Evolutionary conservation across 2,329 filamentous ascomycete genomes (phyloP).

Genomic region (Diaporthe sp.): DNA sequence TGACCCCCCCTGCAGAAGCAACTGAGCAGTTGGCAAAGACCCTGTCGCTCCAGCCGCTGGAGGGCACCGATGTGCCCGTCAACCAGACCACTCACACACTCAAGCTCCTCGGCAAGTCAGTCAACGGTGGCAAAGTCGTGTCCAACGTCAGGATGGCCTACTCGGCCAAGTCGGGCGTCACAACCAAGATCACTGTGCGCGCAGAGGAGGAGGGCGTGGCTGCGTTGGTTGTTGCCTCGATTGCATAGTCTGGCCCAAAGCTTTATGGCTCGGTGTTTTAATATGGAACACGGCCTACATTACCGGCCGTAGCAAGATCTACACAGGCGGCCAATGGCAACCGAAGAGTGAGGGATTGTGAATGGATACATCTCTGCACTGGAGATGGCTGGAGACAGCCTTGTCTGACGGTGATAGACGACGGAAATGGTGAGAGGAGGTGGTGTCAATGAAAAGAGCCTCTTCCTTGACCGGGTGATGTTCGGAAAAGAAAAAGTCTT

Average conservation of each 20-base stretch:
- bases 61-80: constrained; percentile 92
- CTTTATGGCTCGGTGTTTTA: neutral
- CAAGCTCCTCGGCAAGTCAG: constrained; percentile 96
- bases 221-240: constrained; percentile 84
- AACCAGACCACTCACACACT: constrained; percentile 93
- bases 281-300: neutral
- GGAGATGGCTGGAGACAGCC: neutral
- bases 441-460: neutral
- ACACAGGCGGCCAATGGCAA: neutral
- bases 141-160: constrained; percentile 93
- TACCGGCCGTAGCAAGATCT: neutral
- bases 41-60: constrained; percentile 91
- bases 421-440: neutral
- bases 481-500: constrained; percentile 9
- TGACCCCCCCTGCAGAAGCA: constrained; percentile 74
- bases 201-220: constrained; percentile 95
- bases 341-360: neutral
- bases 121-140: constrained; percentile 90
- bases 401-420: neutral
- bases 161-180: constrained; percentile 92
- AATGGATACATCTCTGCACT: neutral
- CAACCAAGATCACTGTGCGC: constrained; percentile 93
- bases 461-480: constrained; percentile 9
- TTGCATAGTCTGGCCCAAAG: constrained; percentile 71
- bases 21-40: constrained; percentile 90